Conservation (phyloP, 176 grass and related monocot species). For the Bolboschoenus planiculmis region DNA sequence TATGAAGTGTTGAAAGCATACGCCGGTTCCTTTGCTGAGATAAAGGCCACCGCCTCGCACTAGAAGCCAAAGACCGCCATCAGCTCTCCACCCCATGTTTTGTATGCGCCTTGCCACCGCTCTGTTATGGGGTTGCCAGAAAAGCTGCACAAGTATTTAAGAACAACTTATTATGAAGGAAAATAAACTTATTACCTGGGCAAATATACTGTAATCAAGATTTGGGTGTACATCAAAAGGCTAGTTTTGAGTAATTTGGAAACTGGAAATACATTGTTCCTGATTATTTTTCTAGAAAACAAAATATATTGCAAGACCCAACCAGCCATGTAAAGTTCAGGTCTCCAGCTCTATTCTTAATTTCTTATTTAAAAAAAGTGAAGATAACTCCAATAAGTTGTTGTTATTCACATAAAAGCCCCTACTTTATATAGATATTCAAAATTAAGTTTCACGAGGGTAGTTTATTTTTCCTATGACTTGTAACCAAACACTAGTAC, state of each 20-base stretch:
- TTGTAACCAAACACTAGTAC: background rate
- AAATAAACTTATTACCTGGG: background rate
- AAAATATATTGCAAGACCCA: background rate
- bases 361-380: background rate
- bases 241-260: background rate
- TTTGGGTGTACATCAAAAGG: background rate
- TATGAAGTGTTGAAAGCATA: constrained; percentile 12
- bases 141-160: constrained; percentile 38
- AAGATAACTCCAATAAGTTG: background rate
- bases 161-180: background rate
- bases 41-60: constrained; percentile 92
- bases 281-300: background rate
- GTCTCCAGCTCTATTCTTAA: background rate
- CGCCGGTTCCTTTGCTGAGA: constrained; percentile 91
- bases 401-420: background rate
- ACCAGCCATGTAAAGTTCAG: background rate
- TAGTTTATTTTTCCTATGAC: background rate
- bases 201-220: background rate
- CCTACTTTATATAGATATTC: background rate
- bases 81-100: constrained; percentile 98
- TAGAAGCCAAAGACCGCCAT: constrained; percentile 96
- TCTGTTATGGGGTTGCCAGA: constrained; percentile 98
- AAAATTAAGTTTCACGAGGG: background rate
- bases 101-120: constrained; percentile 91
- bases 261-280: background rate